Base-by-base conservation (phyloP, 129 eudicot species). In the Helianthus tuberosus region DNA sequence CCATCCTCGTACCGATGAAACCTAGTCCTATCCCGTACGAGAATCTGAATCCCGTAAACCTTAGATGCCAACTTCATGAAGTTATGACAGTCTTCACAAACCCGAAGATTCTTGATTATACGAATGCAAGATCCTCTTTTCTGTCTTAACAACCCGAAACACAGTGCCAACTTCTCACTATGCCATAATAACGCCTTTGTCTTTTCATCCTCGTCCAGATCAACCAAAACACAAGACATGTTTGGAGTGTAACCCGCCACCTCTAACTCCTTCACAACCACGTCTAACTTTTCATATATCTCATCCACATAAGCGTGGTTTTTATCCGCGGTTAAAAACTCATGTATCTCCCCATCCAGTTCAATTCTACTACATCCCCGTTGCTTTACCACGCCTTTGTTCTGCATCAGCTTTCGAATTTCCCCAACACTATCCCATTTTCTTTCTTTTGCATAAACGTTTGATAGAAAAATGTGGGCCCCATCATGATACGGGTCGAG, bases 401-500 rank as follows among this genome's bases (percentile, higher is more conserved):
- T 62, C 55, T 83, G 84, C 96, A 90, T 90, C 72, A 44, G 41
- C 10, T 64, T 82, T 58, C 89, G 84, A 76, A 78, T 82, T 48
- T 73, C 84, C 62, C 91, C 86, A 2, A 88, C 89, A 53, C 76
- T 80, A 65, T 86, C 84, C 97, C 97, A 88, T 69, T 51, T 75
- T 44, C 27, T 80, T 79, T 86, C 89, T 78, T 88, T 88, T 6
- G 91, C 97, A 38, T 88, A 85, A 72, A 88, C 69, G 68, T 88
- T 91, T 8, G 95, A 91, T 60, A 91, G 66, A 32, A 88, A 66
- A 12, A 88, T 85, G 36, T 84, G 88, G 53, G 97, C 97, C 58
- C 91, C 95, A 32, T 91, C 91, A 41, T 91, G 94, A 69, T 82
- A 82, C 4, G 97, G 95, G 69, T 88, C 95, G 14, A 91, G 79